phyloP scores from a whole-genome alignment of 176 grass and related monocot species.

The Rhynchospora tenuis region DNA sequence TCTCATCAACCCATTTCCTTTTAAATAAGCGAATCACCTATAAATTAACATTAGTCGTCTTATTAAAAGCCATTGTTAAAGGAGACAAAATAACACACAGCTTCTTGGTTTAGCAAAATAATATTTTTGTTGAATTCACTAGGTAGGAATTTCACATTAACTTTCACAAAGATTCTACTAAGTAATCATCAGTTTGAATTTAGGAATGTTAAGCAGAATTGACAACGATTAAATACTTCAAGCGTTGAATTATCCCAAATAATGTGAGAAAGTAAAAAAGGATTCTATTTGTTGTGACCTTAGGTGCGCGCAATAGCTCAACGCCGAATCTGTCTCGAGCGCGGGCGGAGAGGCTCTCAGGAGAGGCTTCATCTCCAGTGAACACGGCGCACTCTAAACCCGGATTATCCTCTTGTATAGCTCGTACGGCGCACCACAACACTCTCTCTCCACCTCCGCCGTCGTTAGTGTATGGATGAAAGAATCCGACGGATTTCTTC shows the following conservation, averaged over 20 bases:
- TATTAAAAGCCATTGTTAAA: neutral
- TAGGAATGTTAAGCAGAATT: neutral
- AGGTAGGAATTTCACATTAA: neutral
- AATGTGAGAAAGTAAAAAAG: neutral
- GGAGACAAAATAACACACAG: conserved; percentile 2
- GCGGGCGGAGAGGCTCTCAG: conserved; percentile 39
- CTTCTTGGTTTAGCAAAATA: neutral
- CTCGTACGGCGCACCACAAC: conserved; percentile 86
- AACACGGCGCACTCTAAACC: conserved; percentile 58
- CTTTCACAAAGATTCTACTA: no score
- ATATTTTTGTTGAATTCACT: neutral
- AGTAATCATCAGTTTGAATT: no score
- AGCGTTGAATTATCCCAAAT: neutral
- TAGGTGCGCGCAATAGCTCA: conserved; percentile 47
- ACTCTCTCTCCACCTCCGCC: conserved; percentile 88
- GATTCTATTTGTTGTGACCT: conserved; percentile 29
- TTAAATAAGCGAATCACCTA: conserved; percentile 76
- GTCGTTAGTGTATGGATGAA: conserved; percentile 96
- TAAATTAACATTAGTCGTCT: conserved; percentile 13
- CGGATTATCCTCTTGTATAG: conserved; percentile 62
- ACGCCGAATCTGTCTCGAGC: conserved; percentile 76
- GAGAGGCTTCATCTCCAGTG: conserved; percentile 75
- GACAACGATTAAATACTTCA: neutral
- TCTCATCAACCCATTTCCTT: conserved; percentile 94
- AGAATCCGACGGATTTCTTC: conserved; percentile 43